phyloP scores from a whole-genome alignment of 129 eudicot genomes.

The Pittosporum tobira region DNA sequence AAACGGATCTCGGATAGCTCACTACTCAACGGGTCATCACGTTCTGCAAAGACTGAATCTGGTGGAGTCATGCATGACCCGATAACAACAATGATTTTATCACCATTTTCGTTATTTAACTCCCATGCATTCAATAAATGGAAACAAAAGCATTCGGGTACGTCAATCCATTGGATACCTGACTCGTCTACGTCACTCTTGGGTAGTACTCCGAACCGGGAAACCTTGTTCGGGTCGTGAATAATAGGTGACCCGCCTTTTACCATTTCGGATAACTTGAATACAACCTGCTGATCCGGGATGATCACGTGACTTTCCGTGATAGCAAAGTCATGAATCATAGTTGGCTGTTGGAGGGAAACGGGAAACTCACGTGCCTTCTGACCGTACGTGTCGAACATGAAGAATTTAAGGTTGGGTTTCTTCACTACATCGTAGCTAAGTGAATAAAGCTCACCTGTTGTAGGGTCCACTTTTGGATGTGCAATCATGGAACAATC shows the following conservation, averaged over 20 bases:
- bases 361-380: conserved; percentile 57
- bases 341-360: conserved; percentile 49
- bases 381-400: conserved; percentile 33
- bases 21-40: conserved; percentile 13
- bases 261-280: conserved; percentile 63
- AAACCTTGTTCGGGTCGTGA: conserved; percentile 45
- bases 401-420: conserved; percentile 64
- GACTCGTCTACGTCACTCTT: conserved; percentile 36
- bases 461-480: conserved; percentile 70
- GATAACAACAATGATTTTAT: conserved; percentile 29
- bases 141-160: conserved; percentile 56
- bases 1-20: conserved; percentile 43
- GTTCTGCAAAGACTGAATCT: conserved; percentile 40
- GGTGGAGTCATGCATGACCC: conserved; percentile 76
- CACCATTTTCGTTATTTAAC: conserved; percentile 24
- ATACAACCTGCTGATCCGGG: conserved; percentile 73
- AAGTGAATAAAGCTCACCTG: conserved; percentile 46
- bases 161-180: conserved; percentile 49
- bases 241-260: conserved; percentile 62
- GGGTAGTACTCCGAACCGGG: conserved; percentile 51
- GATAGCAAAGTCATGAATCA: conserved; percentile 83
- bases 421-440: conserved; percentile 48
- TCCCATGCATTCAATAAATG: conserved; percentile 85
- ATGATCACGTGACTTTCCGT: conserved; percentile 57
- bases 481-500: conserved; percentile 63